A percentile compares a stretch with the other conserved stretches of the same genome.
Conservation (phyloP, 228 moss, liverwort and hornwort genomes). For the Sphagnum magellanicum region DNA sequence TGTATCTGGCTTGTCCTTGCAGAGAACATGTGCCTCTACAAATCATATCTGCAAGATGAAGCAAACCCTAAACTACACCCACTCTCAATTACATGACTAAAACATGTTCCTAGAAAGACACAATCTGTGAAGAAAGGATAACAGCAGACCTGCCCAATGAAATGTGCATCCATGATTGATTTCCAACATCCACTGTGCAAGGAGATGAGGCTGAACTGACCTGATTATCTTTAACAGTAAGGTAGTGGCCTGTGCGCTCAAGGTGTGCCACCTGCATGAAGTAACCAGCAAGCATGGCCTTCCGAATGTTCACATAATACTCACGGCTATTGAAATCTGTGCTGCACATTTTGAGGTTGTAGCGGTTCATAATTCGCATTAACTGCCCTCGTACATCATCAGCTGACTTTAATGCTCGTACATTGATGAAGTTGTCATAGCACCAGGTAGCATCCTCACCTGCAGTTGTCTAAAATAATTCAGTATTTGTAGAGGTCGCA, state of each 20-base stretch:
- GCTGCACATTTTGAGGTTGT: constrained; percentile 98
- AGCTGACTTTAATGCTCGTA: constrained; percentile 91
- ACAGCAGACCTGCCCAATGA: no score
- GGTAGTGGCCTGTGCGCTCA: constrained; percentile 93
- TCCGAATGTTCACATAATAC: constrained; percentile 88
- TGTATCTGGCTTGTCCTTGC: neutral
- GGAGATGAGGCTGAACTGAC: constrained; percentile 15
- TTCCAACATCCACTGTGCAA: no score
- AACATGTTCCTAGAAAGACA: no score
- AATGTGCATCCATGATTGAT: no score
- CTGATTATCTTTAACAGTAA: constrained; percentile 99
- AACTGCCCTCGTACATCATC: constrained; percentile 93
- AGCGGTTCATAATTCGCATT: constrained; percentile 98
- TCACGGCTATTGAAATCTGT: constrained; percentile 92
- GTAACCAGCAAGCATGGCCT: constrained; percentile 99
- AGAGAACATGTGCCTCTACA: no score
- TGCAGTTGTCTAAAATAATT: constrained; percentile 4
- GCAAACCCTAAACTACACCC: no score
- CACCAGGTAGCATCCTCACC: constrained; percentile 99
- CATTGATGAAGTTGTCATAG: constrained; percentile 96
- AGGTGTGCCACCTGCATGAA: constrained; percentile 99
- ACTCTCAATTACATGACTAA: no score
- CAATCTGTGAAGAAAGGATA: no score
- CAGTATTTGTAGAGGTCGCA: no score
- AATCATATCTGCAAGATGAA: no score